phyloP scores from a whole-genome alignment of 2,329 filamentous ascomycete genomes.

The Volutella citrinella region DNA sequence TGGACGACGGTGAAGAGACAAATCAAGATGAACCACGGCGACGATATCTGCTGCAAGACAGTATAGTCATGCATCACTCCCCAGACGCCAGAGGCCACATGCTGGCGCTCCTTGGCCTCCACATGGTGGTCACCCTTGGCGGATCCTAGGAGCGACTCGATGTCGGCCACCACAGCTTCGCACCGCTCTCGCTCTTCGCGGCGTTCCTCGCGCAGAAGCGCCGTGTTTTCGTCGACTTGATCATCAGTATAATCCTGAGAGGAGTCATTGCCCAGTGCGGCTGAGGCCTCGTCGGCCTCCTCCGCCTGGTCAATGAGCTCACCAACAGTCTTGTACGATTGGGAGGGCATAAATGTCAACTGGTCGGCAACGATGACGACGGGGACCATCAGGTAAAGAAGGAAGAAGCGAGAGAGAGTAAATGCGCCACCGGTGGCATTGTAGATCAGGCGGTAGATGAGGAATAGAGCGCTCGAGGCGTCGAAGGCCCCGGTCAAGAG shows the following conservation, averaged over 20 bases:
- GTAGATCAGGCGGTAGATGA: slow-evolving; percentile 70
- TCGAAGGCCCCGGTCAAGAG: slow-evolving; percentile 81
- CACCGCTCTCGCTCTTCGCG: slow-evolving; percentile 58
- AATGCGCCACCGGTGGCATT: slow-evolving; percentile 54
- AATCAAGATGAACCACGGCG: slow-evolving; percentile 82
- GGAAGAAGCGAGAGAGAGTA: slow-evolving; percentile 66
- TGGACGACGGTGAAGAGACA: slow-evolving; percentile 76
- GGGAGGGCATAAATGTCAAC: slow-evolving; percentile 67
- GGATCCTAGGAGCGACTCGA: slow-evolving; percentile 70
- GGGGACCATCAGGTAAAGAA: slow-evolving; percentile 69
- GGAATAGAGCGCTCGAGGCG: slow-evolving; percentile 74
- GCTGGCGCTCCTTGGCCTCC: slow-evolving; percentile 65
- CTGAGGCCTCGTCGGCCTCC: slow-evolving; percentile 36
- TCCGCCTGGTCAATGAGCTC: slow-evolving; percentile 77
- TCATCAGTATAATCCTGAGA: slow-evolving; percentile 40
- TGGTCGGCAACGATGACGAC: slow-evolving; percentile 63
- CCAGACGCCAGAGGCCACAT: slow-evolving; percentile 75
- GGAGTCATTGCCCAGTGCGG: slow-evolving; percentile 26
- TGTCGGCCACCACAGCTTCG: slow-evolving; percentile 64
- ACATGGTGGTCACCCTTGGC: slow-evolving; percentile 59
- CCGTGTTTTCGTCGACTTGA: slow-evolving; percentile 56
- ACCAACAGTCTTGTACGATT: slow-evolving; percentile 81
- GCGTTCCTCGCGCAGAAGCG: slow-evolving; percentile 53
- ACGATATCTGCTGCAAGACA: slow-evolving; percentile 69
- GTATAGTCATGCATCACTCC: slow-evolving; percentile 75